These are phyloP conservation scores for Solanum pennellii DNA, from an alignment of 257 asterid species.

Conservation along the genomic window DNA sequence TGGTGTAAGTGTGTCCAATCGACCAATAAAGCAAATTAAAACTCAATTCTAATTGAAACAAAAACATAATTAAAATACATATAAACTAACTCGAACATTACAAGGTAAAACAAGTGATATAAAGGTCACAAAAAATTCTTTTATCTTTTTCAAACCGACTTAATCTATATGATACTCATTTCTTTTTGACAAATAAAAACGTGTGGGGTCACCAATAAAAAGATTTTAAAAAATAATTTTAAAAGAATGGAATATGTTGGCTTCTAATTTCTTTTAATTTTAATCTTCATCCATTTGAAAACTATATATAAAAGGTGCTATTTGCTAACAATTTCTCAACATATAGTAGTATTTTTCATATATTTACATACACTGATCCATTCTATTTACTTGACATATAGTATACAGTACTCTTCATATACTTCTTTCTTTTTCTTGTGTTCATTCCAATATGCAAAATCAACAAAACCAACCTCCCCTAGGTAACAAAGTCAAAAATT, in stretches of 20 bases:
- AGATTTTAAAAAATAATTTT: no score
- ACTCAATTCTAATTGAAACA: background rate
- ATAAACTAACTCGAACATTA: background rate
- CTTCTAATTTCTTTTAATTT: background rate
- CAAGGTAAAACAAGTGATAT: no score
- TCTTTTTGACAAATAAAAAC: background rate
- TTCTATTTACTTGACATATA: background rate
- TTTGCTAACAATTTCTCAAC: background rate
- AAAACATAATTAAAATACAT: no score
- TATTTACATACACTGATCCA: background rate
- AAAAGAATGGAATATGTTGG: background rate
- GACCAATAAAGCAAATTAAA: background rate
- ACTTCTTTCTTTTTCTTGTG: background rate
- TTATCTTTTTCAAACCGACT: background rate
- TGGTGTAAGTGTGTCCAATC: background rate
- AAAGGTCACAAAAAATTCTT: background rate
- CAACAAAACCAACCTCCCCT: slow-evolving; percentile 26
- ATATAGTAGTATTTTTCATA: background rate
- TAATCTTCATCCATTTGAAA: background rate
- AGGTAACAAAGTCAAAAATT: slow-evolving; percentile 7
- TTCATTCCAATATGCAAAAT: slow-evolving; percentile 27
- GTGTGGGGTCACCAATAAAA: background rate
- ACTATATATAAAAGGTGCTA: background rate
- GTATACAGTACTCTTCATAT: background rate
- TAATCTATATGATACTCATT: background rate